These are phyloP conservation scores for Vanilla planifolia DNA, from an alignment of 106 monocot genomes.

Conservation along the genomic window DNA sequence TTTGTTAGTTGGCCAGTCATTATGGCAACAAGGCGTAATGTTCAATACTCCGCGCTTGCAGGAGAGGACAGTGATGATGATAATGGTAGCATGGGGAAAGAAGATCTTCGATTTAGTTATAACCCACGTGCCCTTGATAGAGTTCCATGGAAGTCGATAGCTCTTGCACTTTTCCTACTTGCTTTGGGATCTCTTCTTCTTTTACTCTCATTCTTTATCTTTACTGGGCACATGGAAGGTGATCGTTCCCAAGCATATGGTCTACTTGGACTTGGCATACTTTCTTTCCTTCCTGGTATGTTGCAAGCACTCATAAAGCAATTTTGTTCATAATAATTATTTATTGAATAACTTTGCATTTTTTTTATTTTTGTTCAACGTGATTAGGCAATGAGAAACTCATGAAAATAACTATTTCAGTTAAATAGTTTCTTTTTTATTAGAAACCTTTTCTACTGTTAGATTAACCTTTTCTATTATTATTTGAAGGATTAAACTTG, in stretches of 20 bases:
- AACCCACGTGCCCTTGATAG: slow-evolving; percentile 51
- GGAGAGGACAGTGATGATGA: slow-evolving; percentile 35
- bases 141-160: slow-evolving; percentile 90
- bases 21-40: slow-evolving; percentile 59
- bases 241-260: slow-evolving; percentile 74
- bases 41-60: slow-evolving; percentile 42
- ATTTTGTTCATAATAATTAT: too few species aligned
- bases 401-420: too few species aligned
- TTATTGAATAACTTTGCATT: too few species aligned
- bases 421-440: too few species aligned
- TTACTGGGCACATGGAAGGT: slow-evolving; percentile 83
- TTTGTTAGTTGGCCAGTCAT: not conserved
- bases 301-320: too few species aligned
- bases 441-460: too few species aligned
- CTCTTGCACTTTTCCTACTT: slow-evolving; percentile 73
- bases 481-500: too few species aligned
- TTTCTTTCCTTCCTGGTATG: slow-evolving; percentile 92
- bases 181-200: slow-evolving; percentile 57
- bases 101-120: slow-evolving; percentile 69
- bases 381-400: too few species aligned
- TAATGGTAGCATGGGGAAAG: not conserved
- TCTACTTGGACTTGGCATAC: slow-evolving; percentile 62
- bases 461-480: too few species aligned
- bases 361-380: too few species aligned
- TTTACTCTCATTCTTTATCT: slow-evolving; percentile 63